Evolutionary conservation across 306 rosid genomes (phyloP).

Genomic region (Glycine soja): DNA sequence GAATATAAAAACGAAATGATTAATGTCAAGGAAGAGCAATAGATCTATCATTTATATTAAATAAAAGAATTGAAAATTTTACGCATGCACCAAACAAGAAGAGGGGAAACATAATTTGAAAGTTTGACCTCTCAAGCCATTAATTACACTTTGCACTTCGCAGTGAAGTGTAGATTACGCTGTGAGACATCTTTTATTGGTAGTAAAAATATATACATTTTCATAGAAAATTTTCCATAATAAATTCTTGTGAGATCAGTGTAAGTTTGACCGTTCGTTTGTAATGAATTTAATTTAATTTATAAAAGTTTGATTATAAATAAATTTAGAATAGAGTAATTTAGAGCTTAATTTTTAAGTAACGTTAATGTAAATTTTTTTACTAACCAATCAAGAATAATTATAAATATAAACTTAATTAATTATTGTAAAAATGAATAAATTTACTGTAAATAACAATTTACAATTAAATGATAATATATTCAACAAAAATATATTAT

Average conservation of each 20-base stretch:
- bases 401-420: no score
- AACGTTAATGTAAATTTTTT: no score
- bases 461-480: no score
- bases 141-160: neutral
- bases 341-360: no score
- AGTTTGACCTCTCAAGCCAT: neutral
- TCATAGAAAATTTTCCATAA: neutral
- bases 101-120: slow-evolving; percentile 24
- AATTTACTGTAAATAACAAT: no score
- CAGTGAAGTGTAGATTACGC: neutral
- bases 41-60: neutral
- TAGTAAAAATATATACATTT: neutral
- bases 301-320: no score
- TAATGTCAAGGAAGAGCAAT: neutral
- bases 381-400: no score
- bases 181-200: neutral
- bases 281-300: no score
- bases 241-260: neutral
- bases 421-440: no score
- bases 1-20: neutral
- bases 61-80: neutral
- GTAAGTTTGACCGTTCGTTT: neutral
- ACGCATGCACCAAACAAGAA: neutral
- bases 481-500: no score
- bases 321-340: no score